Base-by-base conservation (phyloP, 257 asterid genomes). In the Dorcoceras hygrometricum region DNA sequence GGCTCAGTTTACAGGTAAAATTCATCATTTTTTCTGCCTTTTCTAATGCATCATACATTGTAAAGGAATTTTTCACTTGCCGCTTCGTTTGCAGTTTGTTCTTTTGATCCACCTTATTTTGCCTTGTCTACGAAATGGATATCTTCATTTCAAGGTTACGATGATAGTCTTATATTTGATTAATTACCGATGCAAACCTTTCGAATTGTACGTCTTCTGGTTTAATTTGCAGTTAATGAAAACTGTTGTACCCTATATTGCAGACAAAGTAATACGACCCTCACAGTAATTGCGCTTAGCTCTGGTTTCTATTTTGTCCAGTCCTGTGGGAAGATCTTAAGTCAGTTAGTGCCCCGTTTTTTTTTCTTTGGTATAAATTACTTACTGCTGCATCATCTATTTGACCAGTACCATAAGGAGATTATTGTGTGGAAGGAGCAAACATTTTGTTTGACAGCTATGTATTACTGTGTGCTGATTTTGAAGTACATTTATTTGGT, bases 1-100 rank as follows among this genome's bases (percentile, higher is more conserved):
- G 99, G 97, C 53, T 77, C 71, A 68, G 81, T 88, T 34, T 94
- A 94, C 88, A 94, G 94, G 96, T 84, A 23, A 61, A 43, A 0
- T 63, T 26, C 65, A 26, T 66, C 25, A n/a, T n/a, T 3, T 22
- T 5, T 65, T 61, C 11, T 18, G 27, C 29, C 29, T 56, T 23
- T 50, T 36, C 18, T 4, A 26, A 6, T 34, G 61, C 22, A n/a
- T 2, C 24, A 7, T 43, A 27, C 8, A 6, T 7, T 32, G 43
- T 3, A 6, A 12, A 22, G 10, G 23, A 28, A 2, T 0, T 60
- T n/a, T 70, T 26, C 50, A 18, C 23, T 31, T 29, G 62, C 22
- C 50, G 27, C 59, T 28, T 39, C 63, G 64, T 64, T 36, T 68
- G 73, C 48, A 51, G 58, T 39, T 64, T n/a, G 27, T 67, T 27